These are phyloP conservation scores for Geosmithia morbida DNA, from an alignment of 2,329 filamentous ascomycete species.

Conservation along the genomic window DNA sequence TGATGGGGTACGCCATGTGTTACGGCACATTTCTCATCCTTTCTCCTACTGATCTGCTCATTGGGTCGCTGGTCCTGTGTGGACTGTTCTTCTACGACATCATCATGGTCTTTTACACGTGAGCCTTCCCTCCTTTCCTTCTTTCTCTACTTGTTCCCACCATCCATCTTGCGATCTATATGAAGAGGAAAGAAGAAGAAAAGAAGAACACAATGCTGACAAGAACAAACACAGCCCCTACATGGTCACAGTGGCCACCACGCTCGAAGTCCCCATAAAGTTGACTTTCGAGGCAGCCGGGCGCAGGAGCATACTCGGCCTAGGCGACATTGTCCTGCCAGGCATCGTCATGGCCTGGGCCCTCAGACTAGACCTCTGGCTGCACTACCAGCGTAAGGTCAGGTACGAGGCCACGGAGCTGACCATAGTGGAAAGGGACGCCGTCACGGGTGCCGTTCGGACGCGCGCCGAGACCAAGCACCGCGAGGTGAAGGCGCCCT, in stretches of 20 bases:
- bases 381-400: constrained; percentile 61
- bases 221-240: constrained; percentile 37
- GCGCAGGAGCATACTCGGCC: constrained; percentile 68
- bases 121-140: constrained; percentile 15
- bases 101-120: constrained; percentile 79
- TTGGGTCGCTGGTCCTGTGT: constrained; percentile 60
- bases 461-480: constrained; percentile 23
- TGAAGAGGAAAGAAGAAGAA: too few species aligned
- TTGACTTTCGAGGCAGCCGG: constrained; percentile 58
- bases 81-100: constrained; percentile 93
- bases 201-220: not conserved
- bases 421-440: constrained; percentile 16
- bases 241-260: constrained; percentile 79
- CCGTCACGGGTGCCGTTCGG: constrained; percentile 15
- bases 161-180: too few species aligned
- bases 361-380: constrained; percentile 80
- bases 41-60: constrained; percentile 78
- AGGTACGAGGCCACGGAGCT: constrained; percentile 24
- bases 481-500: constrained; percentile 35
- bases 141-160: too few species aligned
- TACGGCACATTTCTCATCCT: constrained; percentile 72
- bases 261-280: constrained; percentile 85
- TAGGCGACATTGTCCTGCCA: constrained; percentile 89
- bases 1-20: constrained; percentile 76
- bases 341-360: constrained; percentile 83